These are phyloP conservation scores for Aspergillus luchuensis DNA, from an alignment of 2,329 filamentous ascomycete genomes.

Conservation along the genomic window DNA sequence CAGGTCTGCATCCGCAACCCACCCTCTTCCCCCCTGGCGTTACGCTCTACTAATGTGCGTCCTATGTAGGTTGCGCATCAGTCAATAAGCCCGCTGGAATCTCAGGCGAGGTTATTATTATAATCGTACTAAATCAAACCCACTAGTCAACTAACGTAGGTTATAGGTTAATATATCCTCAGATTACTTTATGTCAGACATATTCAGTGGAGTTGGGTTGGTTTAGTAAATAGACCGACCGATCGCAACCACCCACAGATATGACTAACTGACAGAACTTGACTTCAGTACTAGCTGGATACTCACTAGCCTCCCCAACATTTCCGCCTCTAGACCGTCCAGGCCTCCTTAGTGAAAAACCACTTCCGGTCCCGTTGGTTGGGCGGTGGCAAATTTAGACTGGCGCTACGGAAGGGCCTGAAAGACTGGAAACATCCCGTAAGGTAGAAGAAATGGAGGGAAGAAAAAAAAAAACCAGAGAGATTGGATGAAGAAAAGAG, in stretches of 20 bases:
- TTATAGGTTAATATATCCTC: neutral
- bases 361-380: constrained; percentile 8
- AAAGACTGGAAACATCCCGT: neutral
- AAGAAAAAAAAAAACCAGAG: neutral
- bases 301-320: constrained; percentile 1
- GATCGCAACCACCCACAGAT: neutral
- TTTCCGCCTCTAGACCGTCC: constrained; percentile 4
- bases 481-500: neutral
- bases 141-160: neutral
- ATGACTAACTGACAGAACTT: too few species aligned
- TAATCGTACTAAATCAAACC: neutral
- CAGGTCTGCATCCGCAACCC: neutral
- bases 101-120: neutral
- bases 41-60: neutral
- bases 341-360: neutral
- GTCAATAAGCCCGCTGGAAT: neutral
- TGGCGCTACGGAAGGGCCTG: constrained; percentile 7
- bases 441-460: neutral
- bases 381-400: constrained; percentile 9
- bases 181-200: neutral
- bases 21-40: neutral
- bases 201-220: neutral
- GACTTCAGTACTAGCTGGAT: neutral
- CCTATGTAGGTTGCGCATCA: neutral
- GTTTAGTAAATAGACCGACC: neutral